These are phyloP conservation scores for Aureobasidium sp. DNA, from an alignment of 2,329 filamentous ascomycete species.

Conservation along the genomic window DNA sequence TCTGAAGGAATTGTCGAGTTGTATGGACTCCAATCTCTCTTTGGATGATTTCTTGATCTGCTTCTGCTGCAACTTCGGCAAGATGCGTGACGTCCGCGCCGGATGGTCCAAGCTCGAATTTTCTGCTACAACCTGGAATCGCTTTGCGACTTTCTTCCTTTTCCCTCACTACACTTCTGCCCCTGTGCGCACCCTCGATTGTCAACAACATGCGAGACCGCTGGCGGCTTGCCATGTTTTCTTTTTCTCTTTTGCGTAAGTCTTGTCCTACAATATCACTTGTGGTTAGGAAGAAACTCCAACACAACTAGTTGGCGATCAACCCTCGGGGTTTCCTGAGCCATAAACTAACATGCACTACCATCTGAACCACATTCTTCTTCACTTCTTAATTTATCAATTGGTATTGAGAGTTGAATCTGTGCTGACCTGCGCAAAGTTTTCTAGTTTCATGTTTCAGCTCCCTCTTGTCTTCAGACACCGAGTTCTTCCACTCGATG, in stretches of 20 bases:
- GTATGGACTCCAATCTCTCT: conserved; percentile 2
- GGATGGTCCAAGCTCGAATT: conserved; percentile 4
- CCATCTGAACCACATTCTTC: conserved; percentile 29
- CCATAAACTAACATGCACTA: conserved; percentile 36
- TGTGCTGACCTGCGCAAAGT: conserved; percentile 8
- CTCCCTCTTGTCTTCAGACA: not conserved
- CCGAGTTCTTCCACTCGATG: not conserved
- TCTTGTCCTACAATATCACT: not conserved
- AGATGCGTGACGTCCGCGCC: not conserved
- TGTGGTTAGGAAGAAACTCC: conserved; percentile 20
- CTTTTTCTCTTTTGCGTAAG: not conserved
- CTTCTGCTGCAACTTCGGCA: conserved; percentile 12
- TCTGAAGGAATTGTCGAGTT: conserved; percentile 4
- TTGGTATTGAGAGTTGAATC: not conserved
- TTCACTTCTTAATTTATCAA: not conserved
- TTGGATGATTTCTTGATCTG: conserved; percentile 1
- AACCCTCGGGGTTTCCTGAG: conserved; percentile 23
- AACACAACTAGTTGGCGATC: conserved; percentile 29
- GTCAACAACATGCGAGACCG: conserved; percentile 8
- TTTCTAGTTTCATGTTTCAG: not conserved
- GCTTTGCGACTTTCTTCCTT: conserved; percentile 2
- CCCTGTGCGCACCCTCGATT: not conserved
- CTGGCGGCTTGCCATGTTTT: not conserved
- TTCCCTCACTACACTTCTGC: not conserved
- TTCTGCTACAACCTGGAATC: conserved; percentile 17